Base-by-base conservation (phyloP, 257 asterid genomes). In the Fraxinus excelsior region DNA sequence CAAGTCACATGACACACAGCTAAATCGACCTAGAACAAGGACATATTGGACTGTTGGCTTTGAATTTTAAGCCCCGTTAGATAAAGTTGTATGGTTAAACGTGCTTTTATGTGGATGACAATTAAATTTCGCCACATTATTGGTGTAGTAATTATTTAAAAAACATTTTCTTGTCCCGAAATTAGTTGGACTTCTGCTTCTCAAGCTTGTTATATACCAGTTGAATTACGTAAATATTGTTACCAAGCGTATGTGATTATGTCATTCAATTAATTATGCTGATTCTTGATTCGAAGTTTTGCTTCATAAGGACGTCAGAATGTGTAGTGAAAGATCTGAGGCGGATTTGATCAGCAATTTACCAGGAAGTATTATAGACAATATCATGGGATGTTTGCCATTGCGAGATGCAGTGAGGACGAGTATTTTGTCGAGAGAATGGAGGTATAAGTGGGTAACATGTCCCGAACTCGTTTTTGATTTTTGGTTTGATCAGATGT, bases 331-430 rank as follows among this genome's bases (percentile, higher is more conserved):
- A 21, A 78, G 60, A 78, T 80, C 90, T 1, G 79, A 56, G 12
- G 72, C 68, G 23, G 87, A 87, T 73, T 65, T 67, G 7, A 29
- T 89, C 77, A 84, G 83, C 83, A 80, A 74, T 73, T 81, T 89
- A 0, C 94, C 91, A 3, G 74, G 71, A 34, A 83, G 37, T 82
- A 81, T 87, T 51, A 81, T 84, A 6, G 94, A 87, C 14, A 84
- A 76, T 76, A 89, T 89, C 64, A 80, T 87, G 31, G 86, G 91
- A 46, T 85, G 87, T 82, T 81, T 89, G 84, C 91, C 91, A 51
- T 78, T 89, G 26, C 87, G 90, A 16, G 94, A 89, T 73, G 84
- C 82, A 6, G 94, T 85, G 29, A 83, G 91, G 71, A 85, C 89
- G 3, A 89, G 91, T 82, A 82, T 87, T 2, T 80, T 87, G 78